Conservation (phyloP, 805 yeast species). For the Tetrapisispora arboricola region DNA sequence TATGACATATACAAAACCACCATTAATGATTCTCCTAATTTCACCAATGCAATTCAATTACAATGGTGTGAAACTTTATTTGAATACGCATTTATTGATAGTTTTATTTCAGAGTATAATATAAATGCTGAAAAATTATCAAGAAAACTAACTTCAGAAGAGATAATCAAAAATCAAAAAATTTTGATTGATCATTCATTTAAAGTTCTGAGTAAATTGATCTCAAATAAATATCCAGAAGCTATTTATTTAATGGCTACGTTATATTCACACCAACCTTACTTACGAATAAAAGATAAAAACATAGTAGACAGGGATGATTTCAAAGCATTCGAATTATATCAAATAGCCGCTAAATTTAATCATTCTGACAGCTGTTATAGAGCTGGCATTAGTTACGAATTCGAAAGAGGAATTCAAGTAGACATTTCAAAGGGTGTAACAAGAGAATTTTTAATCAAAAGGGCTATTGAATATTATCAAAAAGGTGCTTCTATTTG, state of each 20-base stretch:
- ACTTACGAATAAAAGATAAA: slow-evolving; percentile 34
- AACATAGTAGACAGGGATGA: slow-evolving; percentile 44
- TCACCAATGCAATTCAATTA: slow-evolving; percentile 46
- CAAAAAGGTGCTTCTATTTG: slow-evolving; percentile 52
- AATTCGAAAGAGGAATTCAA: slow-evolving; percentile 43
- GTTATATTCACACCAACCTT: slow-evolving; percentile 46
- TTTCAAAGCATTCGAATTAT: slow-evolving; percentile 49
- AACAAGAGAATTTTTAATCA: background rate
- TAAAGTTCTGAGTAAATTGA: slow-evolving; percentile 48
- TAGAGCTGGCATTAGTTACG: slow-evolving; percentile 61
- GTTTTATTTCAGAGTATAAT: slow-evolving; percentile 35
- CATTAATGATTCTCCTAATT: slow-evolving; percentile 22
- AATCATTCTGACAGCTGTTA: slow-evolving; percentile 54
- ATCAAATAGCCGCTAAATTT: slow-evolving; percentile 47
- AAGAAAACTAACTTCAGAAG: slow-evolving; percentile 32
- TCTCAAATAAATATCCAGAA: slow-evolving; percentile 39
- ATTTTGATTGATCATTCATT: slow-evolving; percentile 48
- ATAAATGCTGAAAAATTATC: slow-evolving; percentile 38
- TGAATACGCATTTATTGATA: slow-evolving; percentile 35
- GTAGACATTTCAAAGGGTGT: slow-evolving; percentile 14
- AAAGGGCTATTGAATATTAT: slow-evolving; percentile 43
- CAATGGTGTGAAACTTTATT: slow-evolving; percentile 52
- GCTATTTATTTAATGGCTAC: slow-evolving; percentile 54
- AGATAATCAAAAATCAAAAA: slow-evolving; percentile 41
- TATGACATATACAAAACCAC: slow-evolving; percentile 17